Conservation (phyloP, 768 basidiomycete species). For the Crassisporium funariophilum region DNA sequence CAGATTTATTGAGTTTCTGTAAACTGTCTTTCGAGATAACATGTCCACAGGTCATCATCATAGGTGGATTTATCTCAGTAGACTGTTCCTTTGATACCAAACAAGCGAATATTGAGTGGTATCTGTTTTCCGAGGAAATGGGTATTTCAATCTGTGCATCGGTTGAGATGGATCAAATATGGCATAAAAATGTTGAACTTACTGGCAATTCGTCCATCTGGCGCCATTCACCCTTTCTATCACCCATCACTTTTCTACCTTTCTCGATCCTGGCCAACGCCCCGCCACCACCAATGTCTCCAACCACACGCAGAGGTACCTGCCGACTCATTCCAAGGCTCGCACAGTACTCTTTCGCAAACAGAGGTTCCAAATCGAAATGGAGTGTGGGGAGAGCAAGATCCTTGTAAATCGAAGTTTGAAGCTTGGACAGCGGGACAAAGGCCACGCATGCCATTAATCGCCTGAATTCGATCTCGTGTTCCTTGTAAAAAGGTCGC, state of each 20-base stretch:
- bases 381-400: slow-evolving; percentile 73
- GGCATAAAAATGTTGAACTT: slow-evolving; percentile 16
- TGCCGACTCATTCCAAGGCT: slow-evolving; percentile 88
- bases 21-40: slow-evolving; percentile 93
- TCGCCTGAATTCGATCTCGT: slow-evolving; percentile 65
- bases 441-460: slow-evolving; percentile 72
- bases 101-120: slow-evolving; percentile 97
- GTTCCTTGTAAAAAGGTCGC: slow-evolving; percentile 60
- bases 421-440: slow-evolving; percentile 67
- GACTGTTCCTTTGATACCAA: slow-evolving; percentile 98
- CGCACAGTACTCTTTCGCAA: slow-evolving; percentile 89
- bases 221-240: slow-evolving; percentile 91
- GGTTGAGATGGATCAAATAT: slow-evolving; percentile 4
- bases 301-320: slow-evolving; percentile 84
- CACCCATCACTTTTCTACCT: slow-evolving; percentile 90
- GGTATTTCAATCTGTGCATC: slow-evolving; percentile 86
- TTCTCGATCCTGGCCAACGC: slow-evolving; percentile 93
- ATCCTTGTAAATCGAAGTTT: slow-evolving; percentile 73
- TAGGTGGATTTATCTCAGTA: slow-evolving; percentile 90
- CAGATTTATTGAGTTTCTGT: slow-evolving; percentile 84
- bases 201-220: slow-evolving; percentile 90
- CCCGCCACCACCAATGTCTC: slow-evolving; percentile 91
- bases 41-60: slow-evolving; percentile 98
- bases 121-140: slow-evolving; percentile 80
- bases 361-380: slow-evolving; percentile 77